Base-by-base conservation (phyloP, 2,329 filamentous ascomycete species). In the Blastomyces silverae region DNA sequence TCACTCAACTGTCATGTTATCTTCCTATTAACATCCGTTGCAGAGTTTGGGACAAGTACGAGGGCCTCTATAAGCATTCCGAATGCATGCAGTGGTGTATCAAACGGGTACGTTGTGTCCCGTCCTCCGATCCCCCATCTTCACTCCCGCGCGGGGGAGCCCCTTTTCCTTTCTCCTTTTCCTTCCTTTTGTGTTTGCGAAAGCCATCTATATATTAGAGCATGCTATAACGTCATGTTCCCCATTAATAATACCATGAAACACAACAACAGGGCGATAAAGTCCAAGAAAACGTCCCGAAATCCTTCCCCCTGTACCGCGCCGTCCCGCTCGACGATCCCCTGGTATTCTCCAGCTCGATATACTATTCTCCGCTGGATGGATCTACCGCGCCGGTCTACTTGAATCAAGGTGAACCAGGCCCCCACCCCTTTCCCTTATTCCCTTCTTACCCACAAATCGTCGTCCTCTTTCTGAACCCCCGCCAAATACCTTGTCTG, bases 11-110 rank as follows among this genome's bases (percentile, higher is more conserved):
- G 28, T 20, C 17, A 34, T 37, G 13, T 60, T 20, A 15, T 44
- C 8, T 28, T 11, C 6, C 3, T 48, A 17, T 50, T 61, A 15
- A 61, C 17, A 50, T 50, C 2, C 31, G 22, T 4, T 48, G 13
- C 25, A 61, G 59, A 50, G 59, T 61, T 20, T 61, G 59, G 59
- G 59, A 61, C 34, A 61, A 61, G 22, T 61, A 61, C 59, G 59
- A 61, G 31, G 59, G 59, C 28, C 17, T 50, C 44, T 61, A 61
- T 50, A 61, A 61, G 28, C 59, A 61, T n/a, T 61, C 59, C 31
- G 59, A 61, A n/a, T 61, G 59, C 17, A 61, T 61, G 59, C 59
- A 61, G 5, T 61, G 59, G 59, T 61, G 59, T 28, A 61, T 61
- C 7, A 61, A 50, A 25, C 42, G 59, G 44, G 59, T 61, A 22